Evolutionary conservation across 2,329 filamentous ascomycete genomes (phyloP).

Genomic region (Daldinia sp.): DNA sequence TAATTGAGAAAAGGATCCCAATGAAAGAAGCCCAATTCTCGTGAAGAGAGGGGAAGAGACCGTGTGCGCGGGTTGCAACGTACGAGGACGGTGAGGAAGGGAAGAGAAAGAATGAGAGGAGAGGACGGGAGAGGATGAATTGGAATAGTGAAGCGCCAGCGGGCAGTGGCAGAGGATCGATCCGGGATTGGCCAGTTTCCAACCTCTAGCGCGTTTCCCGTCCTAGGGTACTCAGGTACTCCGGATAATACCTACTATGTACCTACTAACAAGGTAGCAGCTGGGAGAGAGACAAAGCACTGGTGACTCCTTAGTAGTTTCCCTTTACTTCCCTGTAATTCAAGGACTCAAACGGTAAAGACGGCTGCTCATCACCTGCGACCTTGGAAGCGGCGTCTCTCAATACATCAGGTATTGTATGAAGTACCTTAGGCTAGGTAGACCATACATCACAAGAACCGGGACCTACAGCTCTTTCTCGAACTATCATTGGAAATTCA

Average conservation of each 20-base stretch:
- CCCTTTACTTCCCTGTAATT: conserved; percentile 6
- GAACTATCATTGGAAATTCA: conserved; percentile 26
- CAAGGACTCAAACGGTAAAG: conserved; percentile 1
- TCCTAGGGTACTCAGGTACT: conserved; percentile 13
- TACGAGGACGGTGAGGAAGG: conserved; percentile 31
- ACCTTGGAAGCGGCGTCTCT: not conserved
- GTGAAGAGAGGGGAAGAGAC: conserved; percentile 29
- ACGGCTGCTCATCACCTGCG: not conserved
- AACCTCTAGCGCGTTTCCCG: conserved; percentile 1
- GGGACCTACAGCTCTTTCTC: conserved; percentile 11
- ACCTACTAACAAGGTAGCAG: not conserved
- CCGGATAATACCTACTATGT: conserved; percentile 1
- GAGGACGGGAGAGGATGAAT: conserved; percentile 19
- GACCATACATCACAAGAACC: not conserved
- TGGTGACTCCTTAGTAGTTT: not conserved
- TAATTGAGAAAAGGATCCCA: conserved; percentile 37
- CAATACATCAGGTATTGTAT: not conserved
- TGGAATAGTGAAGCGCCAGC: conserved; percentile 10
- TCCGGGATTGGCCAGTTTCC: not conserved
- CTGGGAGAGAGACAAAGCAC: not conserved
- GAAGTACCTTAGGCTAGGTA: not conserved
- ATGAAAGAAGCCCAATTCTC: conserved; percentile 35
- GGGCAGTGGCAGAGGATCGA: conserved; percentile 16
- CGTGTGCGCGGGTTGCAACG: conserved; percentile 32
- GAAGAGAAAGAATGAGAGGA: conserved; percentile 28